Evolutionary conservation across 164 flowering plant genomes (phyloP).

Genomic region (Annona squamosa): DNA sequence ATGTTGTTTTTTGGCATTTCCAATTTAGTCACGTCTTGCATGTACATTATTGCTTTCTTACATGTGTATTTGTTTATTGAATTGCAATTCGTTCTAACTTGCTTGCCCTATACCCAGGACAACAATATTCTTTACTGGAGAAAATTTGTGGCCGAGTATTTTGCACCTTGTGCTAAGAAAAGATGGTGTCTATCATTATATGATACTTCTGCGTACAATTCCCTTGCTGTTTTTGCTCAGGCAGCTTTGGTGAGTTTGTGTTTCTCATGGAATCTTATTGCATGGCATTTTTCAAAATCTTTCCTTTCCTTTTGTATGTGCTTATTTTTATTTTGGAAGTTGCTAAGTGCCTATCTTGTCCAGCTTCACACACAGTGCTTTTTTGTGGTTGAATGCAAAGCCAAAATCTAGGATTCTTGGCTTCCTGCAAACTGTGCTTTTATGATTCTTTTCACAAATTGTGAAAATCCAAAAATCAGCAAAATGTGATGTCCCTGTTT

Average conservation of each 20-base stretch:
- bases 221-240: constrained; percentile 94
- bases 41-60: background rate
- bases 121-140: constrained; percentile 87
- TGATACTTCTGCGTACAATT: constrained; percentile 82
- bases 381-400: no score
- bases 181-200: constrained; percentile 93
- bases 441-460: background rate
- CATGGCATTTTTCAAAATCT: no score
- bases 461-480: background rate
- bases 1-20: background rate
- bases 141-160: constrained; percentile 89
- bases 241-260: constrained; percentile 67
- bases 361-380: no score
- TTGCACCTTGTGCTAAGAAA: constrained; percentile 90
- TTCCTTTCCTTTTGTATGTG: no score
- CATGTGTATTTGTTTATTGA: background rate
- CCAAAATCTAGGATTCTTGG: no score
- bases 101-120: constrained; percentile 35
- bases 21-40: background rate
- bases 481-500: no score
- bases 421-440: no score
- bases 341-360: no score
- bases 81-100: background rate
- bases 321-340: no score
- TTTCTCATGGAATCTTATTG: background rate